These are phyloP conservation scores for Aureoboletus auriporus DNA, from an alignment of 768 basidiomycete genomes.

Conservation along the genomic window DNA sequence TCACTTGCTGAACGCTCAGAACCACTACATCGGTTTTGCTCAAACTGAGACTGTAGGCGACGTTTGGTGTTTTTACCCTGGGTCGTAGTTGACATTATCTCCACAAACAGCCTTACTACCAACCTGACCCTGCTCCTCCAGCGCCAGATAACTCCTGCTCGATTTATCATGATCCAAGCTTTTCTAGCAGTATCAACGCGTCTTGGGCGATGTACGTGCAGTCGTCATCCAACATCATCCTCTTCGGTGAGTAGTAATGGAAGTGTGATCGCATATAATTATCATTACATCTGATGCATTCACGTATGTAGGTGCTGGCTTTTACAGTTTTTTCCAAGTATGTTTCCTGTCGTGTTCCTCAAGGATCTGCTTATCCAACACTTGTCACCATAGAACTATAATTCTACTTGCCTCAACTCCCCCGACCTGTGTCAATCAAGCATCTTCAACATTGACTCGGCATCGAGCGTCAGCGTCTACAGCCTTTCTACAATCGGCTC, in stretches of 20 bases:
- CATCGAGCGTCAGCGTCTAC: constrained; percentile 35
- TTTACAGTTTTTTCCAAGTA: constrained; percentile 46
- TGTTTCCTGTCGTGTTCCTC: background rate
- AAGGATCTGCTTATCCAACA: background rate
- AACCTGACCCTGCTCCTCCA: constrained; percentile 41
- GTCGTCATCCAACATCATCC: constrained; percentile 36
- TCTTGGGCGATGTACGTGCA: constrained; percentile 18
- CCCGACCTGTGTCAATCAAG: constrained; percentile 43
- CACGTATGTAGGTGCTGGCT: constrained; percentile 33
- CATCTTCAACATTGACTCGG: constrained; percentile 35
- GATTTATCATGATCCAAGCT: constrained; percentile 37
- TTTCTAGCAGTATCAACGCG: constrained; percentile 5
- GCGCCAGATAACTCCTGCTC: constrained; percentile 35
- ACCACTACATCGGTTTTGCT: constrained; percentile 47
- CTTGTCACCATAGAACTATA: constrained; percentile 41
- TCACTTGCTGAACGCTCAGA: constrained; percentile 36
- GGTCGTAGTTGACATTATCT: background rate
- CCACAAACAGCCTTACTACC: constrained; percentile 41
- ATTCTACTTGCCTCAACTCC: constrained; percentile 43
- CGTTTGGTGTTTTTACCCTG: background rate
- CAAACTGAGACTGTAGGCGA: constrained; percentile 46
- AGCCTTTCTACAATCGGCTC: constrained; percentile 40
- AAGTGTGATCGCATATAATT: background rate
- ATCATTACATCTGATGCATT: background rate
- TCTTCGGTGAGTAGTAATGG: constrained; percentile 33